A percentile compares a stretch with the other conserved stretches of the same genome.
Evolutionary conservation across 306 rosid genomes (phyloP).

Genomic region (Lotus japonicus): DNA sequence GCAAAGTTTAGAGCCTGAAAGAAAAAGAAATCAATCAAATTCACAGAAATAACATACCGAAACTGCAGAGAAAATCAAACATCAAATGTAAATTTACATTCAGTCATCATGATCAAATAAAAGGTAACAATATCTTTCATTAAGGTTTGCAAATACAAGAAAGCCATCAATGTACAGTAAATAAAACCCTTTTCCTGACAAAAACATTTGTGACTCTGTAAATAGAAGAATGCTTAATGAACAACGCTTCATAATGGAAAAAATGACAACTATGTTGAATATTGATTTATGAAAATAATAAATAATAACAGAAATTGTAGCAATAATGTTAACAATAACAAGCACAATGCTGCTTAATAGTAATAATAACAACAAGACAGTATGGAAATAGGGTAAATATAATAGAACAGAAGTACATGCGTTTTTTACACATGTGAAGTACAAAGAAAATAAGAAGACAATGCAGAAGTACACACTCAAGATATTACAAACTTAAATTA

Average conservation of each 20-base stretch:
- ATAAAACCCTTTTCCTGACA: not conserved
- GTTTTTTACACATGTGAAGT: not conserved
- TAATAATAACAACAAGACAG: not conserved
- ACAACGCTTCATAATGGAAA: not conserved
- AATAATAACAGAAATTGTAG: too few relatives aligned
- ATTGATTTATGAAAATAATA: not conserved
- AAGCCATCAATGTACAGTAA: not conserved
- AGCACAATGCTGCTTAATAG: too few relatives aligned
- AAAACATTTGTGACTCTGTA: not conserved
- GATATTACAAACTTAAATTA: not conserved
- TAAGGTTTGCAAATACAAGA: not conserved
- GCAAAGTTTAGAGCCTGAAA: constrained; percentile 75
- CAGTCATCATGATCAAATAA: not conserved
- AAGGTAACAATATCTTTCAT: not conserved
- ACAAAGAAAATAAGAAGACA: not conserved
- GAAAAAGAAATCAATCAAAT: not conserved
- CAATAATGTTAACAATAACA: too few relatives aligned
- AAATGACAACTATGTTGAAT: not conserved
- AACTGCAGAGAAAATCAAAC: not conserved
- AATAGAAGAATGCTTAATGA: not conserved
- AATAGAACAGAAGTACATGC: not conserved
- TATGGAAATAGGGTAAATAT: not conserved
- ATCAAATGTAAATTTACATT: not conserved
- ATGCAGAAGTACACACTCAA: not conserved
- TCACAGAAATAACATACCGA: not conserved